These are phyloP conservation scores for Cryptococcus sp. DNA, from an alignment of 1,284 basidiomycete genomes.

Conservation along the genomic window DNA sequence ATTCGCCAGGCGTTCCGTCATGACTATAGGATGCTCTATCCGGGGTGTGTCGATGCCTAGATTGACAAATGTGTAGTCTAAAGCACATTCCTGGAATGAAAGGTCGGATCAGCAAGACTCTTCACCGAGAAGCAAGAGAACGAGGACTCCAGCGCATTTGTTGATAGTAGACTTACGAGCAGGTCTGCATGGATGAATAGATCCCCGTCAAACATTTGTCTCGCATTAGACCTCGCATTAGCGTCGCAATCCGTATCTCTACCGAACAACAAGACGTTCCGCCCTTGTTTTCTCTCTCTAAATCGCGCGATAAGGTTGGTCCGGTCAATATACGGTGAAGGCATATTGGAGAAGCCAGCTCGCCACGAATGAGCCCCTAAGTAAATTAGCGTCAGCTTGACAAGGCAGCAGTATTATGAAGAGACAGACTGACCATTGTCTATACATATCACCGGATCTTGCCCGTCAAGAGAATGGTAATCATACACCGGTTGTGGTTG, in stretches of 20 bases:
- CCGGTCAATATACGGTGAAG: constrained; percentile 59
- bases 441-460: constrained; percentile 65
- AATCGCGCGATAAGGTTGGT: constrained; percentile 79
- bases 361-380: constrained; percentile 74
- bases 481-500: constrained; percentile 31
- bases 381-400: not conserved
- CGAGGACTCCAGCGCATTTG: not conserved
- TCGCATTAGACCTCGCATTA: constrained; percentile 72
- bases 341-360: constrained; percentile 73
- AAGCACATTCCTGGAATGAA: constrained; percentile 73
- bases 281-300: constrained; percentile 81
- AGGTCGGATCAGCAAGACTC: not conserved
- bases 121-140: not conserved
- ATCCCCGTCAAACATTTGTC: constrained; percentile 86
- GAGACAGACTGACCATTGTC: constrained; percentile 67
- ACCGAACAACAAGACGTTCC: constrained; percentile 78
- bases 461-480: constrained; percentile 35
- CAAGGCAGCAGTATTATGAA: not conserved
- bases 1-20: constrained; percentile 90
- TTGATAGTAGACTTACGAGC: constrained; percentile 63
- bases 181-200: constrained; percentile 85
- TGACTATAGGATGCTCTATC: constrained; percentile 87
- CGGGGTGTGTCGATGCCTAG: constrained; percentile 76
- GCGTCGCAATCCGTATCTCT: constrained; percentile 80
- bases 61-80: constrained; percentile 88